Evolutionary conservation across 768 basidiomycete species (phyloP).

Genomic region (Neoboletus brunneissimus): DNA sequence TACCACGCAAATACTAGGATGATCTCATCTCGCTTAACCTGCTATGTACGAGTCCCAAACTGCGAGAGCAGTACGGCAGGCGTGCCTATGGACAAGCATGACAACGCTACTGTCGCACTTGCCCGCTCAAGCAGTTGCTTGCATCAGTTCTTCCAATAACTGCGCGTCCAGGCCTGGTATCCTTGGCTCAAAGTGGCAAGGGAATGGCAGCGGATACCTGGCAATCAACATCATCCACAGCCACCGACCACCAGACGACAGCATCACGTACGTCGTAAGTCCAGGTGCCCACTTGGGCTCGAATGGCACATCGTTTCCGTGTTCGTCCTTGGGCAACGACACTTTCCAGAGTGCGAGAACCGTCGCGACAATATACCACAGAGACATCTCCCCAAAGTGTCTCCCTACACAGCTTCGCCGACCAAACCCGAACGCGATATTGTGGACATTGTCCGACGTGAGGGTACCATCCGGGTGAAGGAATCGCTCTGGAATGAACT

Average conservation of each 20-base stretch:
- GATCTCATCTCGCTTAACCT: background rate
- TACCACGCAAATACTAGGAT: background rate
- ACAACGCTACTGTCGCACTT: background rate
- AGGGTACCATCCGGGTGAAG: slow-evolving; percentile 24
- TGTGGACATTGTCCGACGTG: slow-evolving; percentile 10
- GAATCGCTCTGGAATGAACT: slow-evolving; percentile 36
- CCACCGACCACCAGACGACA: background rate
- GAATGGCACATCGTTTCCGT: slow-evolving; percentile 4
- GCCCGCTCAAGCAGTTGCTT: background rate
- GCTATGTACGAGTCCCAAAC: background rate
- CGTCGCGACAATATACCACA: slow-evolving; percentile 17
- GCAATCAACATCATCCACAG: background rate
- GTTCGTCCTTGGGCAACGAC: slow-evolving; percentile 10
- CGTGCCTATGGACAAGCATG: background rate
- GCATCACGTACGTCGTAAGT: slow-evolving; percentile 10
- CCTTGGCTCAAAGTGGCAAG: slow-evolving; percentile 16
- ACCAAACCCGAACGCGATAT: slow-evolving; percentile 22
- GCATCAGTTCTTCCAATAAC: slow-evolving; percentile 11
- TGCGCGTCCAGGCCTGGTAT: slow-evolving; percentile 6
- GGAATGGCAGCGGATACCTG: slow-evolving; percentile 16
- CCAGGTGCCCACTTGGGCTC: slow-evolving; percentile 16
- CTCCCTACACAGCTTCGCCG: slow-evolving; percentile 21
- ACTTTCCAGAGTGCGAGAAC: slow-evolving; percentile 18
- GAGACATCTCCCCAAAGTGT: slow-evolving; percentile 14
- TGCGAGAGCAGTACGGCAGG: background rate